Base-by-base conservation (phyloP, 306 rosid species). In the Coriaria nepalensis region DNA sequence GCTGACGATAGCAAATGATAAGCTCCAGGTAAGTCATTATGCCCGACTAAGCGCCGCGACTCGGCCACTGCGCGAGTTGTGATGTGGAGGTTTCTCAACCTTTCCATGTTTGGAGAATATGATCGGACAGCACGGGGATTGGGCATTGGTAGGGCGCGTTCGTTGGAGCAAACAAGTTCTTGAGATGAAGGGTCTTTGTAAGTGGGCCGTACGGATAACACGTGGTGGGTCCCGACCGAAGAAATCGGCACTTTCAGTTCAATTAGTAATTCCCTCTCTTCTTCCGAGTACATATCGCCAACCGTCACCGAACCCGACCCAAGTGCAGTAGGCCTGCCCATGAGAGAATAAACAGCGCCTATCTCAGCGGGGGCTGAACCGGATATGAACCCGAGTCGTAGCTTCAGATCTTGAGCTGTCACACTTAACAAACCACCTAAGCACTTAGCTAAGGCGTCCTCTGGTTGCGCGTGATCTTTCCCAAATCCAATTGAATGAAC, bases 11-110 rank as follows among this genome's bases (percentile, higher is more conserved):
- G 71, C 51, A 82, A 12, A 44, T 82, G 79, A 33, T 61, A 61
- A 20, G 98, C 92, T 5, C 83, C 87, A 0, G 87, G 60, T 0
- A 85, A 35, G 33, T 79, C 84, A 45, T 53, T 62, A 5, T 69
- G 76, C 40, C 81, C 92, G 5, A 58, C 50, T 0, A 81, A 62
- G 13, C 87, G 78, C 40, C 68, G 77, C 0, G 96, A 79, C 62
- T 85, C 98, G 5, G 96, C 96, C 5, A 92, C 80, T 0, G 93
- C 96, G 37, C 96, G 66, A 0, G 76, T 69, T 0, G 81, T 73
- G 42, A 92, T 69, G 73, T 92, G 98, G 64, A 92, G 76, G 12
- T 68, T 79, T 7, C 81, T 60, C 9, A 92, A 12, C 56, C 93
- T 70, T 56, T 79, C 72, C 55, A 85, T 68, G 57, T 42, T 74